Conservation (phyloP, 2,329 filamentous ascomycete genomes). For the Phialocephala subalpina region DNA sequence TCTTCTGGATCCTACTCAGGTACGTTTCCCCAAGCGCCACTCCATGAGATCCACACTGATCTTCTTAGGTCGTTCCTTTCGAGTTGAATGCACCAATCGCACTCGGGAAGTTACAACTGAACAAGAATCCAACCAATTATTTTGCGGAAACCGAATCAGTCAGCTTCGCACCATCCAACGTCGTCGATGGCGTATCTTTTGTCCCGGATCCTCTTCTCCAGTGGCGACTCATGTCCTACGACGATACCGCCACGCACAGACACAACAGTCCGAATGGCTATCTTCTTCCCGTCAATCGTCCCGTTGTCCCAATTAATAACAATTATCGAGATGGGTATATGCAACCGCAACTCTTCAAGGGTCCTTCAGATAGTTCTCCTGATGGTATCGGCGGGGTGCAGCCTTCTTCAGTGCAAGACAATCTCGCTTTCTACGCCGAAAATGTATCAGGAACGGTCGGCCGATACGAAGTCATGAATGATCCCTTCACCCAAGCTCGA, state of each 20-base stretch:
- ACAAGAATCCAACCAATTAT: constrained; percentile 66
- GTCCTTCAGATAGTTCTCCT: constrained; percentile 59
- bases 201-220: constrained; percentile 74
- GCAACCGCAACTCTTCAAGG: constrained; percentile 72
- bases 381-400: constrained; percentile 17
- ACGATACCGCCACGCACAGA: constrained; percentile 77
- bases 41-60: neutral
- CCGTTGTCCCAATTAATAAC: constrained; percentile 69
- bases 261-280: constrained; percentile 77
- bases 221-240: constrained; percentile 76
- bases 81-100: constrained; percentile 55
- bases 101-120: constrained; percentile 59
- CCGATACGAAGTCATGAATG: constrained; percentile 12
- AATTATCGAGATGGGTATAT: constrained; percentile 75
- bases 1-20: constrained; percentile 61
- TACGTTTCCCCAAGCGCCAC: constrained; percentile 29
- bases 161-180: constrained; percentile 68
- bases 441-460: constrained; percentile 6
- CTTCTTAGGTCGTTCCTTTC: constrained; percentile 56
- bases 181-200: constrained; percentile 69
- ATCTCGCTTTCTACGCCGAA: constrained; percentile 5
- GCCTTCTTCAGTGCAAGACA: neutral
- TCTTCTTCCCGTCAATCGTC: constrained; percentile 76
- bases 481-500: constrained; percentile 14
- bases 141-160: constrained; percentile 75